Percentiles rank a stretch among this genome's conserved stretches.
These are phyloP conservation scores for Ophiosphaerella herpotricha DNA, from an alignment of 2,329 filamentous ascomycete species.

Conservation along the genomic window DNA sequence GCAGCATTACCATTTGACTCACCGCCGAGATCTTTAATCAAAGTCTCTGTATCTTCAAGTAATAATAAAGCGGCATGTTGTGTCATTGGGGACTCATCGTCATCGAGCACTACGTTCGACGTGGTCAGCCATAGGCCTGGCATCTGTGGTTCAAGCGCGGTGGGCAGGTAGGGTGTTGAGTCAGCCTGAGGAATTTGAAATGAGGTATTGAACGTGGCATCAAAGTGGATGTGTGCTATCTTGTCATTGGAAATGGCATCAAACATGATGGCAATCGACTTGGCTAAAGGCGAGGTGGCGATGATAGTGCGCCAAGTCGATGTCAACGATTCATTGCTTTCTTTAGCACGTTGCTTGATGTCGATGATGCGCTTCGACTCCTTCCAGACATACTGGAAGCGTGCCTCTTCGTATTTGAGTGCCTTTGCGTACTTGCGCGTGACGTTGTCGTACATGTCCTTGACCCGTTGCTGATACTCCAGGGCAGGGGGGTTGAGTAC, in stretches of 20 bases:
- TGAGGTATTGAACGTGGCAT: constrained; percentile 63
- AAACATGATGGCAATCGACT: constrained; percentile 81
- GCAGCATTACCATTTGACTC: constrained; percentile 76
- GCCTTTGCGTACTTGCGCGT: constrained; percentile 92
- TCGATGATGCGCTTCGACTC: constrained; percentile 83
- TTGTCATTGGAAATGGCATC: constrained; percentile 80
- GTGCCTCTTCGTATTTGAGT: constrained; percentile 89
- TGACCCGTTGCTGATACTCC: constrained; percentile 72
- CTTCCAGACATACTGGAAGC: constrained; percentile 87
- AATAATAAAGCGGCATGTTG: constrained; percentile 87
- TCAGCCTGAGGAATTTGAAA: constrained; percentile 66
- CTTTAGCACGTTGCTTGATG: constrained; percentile 80
- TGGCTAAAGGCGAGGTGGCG: constrained; percentile 75
- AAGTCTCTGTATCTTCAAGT: constrained; percentile 78
- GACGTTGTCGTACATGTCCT: constrained; percentile 86
- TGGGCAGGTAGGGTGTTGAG: constrained; percentile 74
- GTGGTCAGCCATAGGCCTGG: constrained; percentile 86
- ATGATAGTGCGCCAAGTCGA: constrained; percentile 73
- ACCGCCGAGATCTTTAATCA: constrained; percentile 70
- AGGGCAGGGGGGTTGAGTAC: constrained; percentile 79
- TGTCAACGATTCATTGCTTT: constrained; percentile 67
- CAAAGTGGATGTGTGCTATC: constrained; percentile 82
- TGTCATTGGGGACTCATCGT: constrained; percentile 73
- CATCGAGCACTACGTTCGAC: constrained; percentile 72
- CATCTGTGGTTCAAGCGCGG: constrained; percentile 68